phyloP scores from a whole-genome alignment of 192 early-diverging fungal genomes.

The Backusella circina region DNA sequence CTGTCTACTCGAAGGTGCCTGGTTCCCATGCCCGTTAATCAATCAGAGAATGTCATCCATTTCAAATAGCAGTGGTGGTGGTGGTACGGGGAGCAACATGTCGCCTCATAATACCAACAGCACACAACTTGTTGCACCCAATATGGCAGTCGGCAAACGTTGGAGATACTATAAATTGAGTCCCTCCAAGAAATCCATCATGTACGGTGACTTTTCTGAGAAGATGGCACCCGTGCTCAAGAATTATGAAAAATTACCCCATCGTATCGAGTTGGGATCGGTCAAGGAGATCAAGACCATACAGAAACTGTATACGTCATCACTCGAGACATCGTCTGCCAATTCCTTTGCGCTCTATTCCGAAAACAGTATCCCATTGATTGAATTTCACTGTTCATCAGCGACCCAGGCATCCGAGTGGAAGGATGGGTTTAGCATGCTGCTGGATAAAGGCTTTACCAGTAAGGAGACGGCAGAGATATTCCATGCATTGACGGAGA shows the following conservation, averaged over 20 bases:
- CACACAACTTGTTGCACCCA: constrained; percentile 11
- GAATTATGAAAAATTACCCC: constrained; percentile 39
- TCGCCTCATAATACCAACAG: not conserved
- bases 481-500: constrained; percentile 61
- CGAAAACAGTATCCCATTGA: constrained; percentile 33
- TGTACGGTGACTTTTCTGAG: constrained; percentile 65
- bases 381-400: constrained; percentile 54
- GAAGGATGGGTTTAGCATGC: constrained; percentile 73
- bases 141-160: constrained; percentile 20
- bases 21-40: constrained; percentile 49
- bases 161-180: constrained; percentile 61
- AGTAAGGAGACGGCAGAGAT: constrained; percentile 64
- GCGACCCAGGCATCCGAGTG: constrained; percentile 57
- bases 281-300: constrained; percentile 44
- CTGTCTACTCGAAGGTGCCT: constrained; percentile 59
- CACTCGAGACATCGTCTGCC: not conserved
- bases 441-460: constrained; percentile 59
- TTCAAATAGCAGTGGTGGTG: not conserved
- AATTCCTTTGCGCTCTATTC: constrained; percentile 41
- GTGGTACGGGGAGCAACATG: not conserved
- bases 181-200: constrained; percentile 52
- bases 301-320: not conserved
- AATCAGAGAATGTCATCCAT: not conserved
- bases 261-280: constrained; percentile 50
- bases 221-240: constrained; percentile 29